phyloP scores from a whole-genome alignment of 164 flowering plant genomes.

The Euptelea pleiosperma region DNA sequence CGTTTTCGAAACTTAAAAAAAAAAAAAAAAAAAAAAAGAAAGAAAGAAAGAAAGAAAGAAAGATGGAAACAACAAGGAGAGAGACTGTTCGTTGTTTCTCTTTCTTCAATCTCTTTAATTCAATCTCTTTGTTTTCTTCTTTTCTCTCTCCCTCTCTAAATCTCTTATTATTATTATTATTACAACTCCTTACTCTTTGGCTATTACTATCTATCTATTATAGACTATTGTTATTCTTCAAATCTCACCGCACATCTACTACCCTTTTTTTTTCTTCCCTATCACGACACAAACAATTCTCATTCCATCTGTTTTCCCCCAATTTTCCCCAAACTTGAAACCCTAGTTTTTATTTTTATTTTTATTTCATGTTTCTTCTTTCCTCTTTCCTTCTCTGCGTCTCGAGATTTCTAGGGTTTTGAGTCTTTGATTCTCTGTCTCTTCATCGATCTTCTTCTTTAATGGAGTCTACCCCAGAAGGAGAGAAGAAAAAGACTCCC shows the following conservation, averaged over 20 bases:
- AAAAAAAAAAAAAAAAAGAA: background rate
- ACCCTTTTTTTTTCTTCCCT: background rate
- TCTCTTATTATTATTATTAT: background rate
- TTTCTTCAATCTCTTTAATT: background rate
- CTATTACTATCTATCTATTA: background rate
- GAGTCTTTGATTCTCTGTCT: background rate
- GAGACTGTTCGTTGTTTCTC: constrained; percentile 27
- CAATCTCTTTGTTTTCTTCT: background rate
- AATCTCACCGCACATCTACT: constrained; percentile 11
- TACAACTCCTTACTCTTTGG: background rate
- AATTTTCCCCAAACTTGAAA: background rate
- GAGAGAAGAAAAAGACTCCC: constrained; percentile 36
- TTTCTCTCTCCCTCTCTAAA: too few species aligned
- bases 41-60: constrained; percentile 9
- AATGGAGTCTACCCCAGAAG: constrained; percentile 49
- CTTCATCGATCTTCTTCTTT: background rate
- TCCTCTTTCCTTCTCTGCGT: background rate
- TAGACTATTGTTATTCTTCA: background rate
- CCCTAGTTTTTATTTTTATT: background rate
- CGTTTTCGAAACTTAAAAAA: too few species aligned
- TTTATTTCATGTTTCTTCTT: background rate
- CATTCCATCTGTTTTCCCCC: too few species aligned
- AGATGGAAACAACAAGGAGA: constrained; percentile 15
- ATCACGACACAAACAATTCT: background rate
- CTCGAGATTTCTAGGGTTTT: constrained; percentile 17